Conservation (phyloP, 2,329 filamentous ascomycete species). For the Neophaeococcomyces aloes region DNA sequence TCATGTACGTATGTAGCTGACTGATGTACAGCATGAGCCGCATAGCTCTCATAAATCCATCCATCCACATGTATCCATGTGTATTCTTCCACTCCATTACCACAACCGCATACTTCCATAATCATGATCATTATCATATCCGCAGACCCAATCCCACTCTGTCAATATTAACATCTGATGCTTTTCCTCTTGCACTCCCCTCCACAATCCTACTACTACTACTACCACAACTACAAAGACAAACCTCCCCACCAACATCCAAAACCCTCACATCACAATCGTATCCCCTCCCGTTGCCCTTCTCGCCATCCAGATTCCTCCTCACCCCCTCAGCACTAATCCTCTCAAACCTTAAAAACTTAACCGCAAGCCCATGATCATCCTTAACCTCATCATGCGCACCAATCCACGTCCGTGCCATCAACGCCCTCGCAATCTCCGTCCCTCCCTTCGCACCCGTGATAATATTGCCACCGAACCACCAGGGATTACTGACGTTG, state of each 20-base stretch:
- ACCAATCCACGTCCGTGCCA: constrained; percentile 43
- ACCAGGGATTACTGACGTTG: constrained; percentile 43
- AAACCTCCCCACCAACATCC: constrained; percentile 16
- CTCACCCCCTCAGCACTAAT: constrained; percentile 28
- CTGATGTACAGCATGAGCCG: no score
- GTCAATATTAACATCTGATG: neutral
- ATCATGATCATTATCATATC: no score
- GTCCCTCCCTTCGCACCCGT: constrained; percentile 40
- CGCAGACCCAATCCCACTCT: neutral
- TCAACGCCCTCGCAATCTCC: constrained; percentile 38
- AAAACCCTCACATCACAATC: constrained; percentile 19
- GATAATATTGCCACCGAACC: constrained; percentile 43
- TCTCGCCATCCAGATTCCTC: constrained; percentile 25
- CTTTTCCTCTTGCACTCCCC: neutral
- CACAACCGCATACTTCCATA: no score
- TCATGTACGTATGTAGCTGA: no score
- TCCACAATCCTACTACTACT: no score
- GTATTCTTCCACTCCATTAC: no score
- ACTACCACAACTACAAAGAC: neutral
- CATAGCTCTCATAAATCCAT: no score
- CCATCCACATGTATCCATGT: no score
- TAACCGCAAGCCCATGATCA: constrained; percentile 37
- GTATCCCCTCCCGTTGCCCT: constrained; percentile 20
- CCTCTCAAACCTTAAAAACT: constrained; percentile 31
- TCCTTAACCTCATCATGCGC: constrained; percentile 46